Percentiles rank a stretch among this genome's conserved stretches.
These are phyloP conservation scores for Ambrosiella cleistominuta DNA, from an alignment of 2,329 filamentous ascomycete species.

Conservation along the genomic window DNA sequence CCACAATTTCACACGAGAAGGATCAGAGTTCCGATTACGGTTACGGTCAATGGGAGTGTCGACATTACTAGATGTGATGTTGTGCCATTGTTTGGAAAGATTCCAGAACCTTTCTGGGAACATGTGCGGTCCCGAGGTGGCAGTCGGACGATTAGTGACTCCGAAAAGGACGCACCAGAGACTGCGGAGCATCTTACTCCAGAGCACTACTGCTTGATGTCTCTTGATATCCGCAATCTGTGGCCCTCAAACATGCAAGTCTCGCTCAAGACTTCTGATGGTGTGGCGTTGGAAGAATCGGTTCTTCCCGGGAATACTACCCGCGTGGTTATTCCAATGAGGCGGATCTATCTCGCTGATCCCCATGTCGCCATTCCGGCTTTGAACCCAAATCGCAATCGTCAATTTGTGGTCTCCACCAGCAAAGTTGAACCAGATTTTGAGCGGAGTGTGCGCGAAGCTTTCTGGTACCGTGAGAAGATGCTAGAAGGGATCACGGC, in stretches of 20 bases:
- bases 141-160: conserved; percentile 8
- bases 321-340: conserved; percentile 59
- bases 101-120: conserved; percentile 44
- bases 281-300: conserved; percentile 32
- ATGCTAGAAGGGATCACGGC: conserved; percentile 55
- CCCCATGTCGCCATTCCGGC: conserved; percentile 63
- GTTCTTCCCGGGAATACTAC: conserved; percentile 53
- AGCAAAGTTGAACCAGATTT: conserved; percentile 62
- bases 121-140: conserved; percentile 18
- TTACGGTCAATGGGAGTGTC: conserved; percentile 84
- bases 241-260: conserved; percentile 70
- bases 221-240: conserved; percentile 73
- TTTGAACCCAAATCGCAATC: conserved; percentile 61
- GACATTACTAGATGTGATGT: conserved; percentile 69
- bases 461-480: conserved; percentile 81
- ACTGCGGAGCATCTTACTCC: conserved; percentile 14
- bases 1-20: conserved; percentile 72
- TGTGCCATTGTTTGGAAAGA: conserved; percentile 49
- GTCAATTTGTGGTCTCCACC: conserved; percentile 82
- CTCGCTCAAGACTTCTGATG: conserved; percentile 37
- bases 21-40: conserved; percentile 59
- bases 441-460: conserved; percentile 61
- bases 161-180: conserved; percentile 16
- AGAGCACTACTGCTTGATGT: conserved; percentile 57
- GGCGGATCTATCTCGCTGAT: conserved; percentile 57